These are phyloP conservation scores for Penicillium sp. DNA, from an alignment of 2,329 filamentous ascomycete genomes.

Conservation along the genomic window DNA sequence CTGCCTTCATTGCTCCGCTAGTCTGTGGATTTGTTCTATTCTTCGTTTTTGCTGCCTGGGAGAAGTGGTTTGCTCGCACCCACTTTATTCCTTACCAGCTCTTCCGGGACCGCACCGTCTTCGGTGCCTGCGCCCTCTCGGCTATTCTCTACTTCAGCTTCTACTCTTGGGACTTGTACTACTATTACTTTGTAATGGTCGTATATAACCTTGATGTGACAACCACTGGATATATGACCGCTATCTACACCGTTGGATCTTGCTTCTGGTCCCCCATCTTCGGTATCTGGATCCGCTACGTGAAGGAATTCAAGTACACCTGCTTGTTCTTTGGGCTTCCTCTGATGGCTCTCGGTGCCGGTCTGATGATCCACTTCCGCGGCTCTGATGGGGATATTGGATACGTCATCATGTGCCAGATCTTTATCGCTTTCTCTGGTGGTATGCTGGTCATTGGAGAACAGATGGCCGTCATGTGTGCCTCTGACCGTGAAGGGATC, in stretches of 20 bases:
- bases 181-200: constrained; percentile 55
- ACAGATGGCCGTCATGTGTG: constrained; percentile 60
- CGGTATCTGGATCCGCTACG: constrained; percentile 52
- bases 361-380: constrained; percentile 59
- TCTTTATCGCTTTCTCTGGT: constrained; percentile 56
- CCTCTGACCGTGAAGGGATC: constrained; percentile 56
- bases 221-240: constrained; percentile 48
- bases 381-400: constrained; percentile 49
- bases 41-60: constrained; percentile 56
- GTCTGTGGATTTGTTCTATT: constrained; percentile 58
- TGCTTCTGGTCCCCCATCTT: constrained; percentile 54
- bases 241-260: constrained; percentile 57
- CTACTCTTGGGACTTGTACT: constrained; percentile 58
- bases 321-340: constrained; percentile 55
- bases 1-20: constrained; percentile 52
- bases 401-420: constrained; percentile 57
- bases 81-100: constrained; percentile 57
- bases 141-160: constrained; percentile 51
- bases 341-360: constrained; percentile 52
- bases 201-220: constrained; percentile 50
- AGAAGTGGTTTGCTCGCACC: constrained; percentile 53
- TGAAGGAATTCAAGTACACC: constrained; percentile 55
- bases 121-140: constrained; percentile 54
- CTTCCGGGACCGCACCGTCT: constrained; percentile 51
- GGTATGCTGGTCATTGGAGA: constrained; percentile 56